phyloP scores from a whole-genome alignment of 1,284 basidiomycete species.

The Ceratobasidium sp. region DNA sequence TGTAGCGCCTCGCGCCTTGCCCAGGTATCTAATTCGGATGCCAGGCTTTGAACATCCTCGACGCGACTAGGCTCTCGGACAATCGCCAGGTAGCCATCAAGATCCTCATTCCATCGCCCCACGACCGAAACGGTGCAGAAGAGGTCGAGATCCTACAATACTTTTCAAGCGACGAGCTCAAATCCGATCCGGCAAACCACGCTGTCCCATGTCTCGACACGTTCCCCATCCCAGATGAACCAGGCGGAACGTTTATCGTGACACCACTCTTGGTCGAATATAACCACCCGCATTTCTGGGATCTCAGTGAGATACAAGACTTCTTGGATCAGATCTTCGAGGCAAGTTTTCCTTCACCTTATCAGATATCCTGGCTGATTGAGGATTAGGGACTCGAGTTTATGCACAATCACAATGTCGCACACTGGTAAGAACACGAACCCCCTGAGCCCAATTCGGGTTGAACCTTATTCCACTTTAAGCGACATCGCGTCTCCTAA shows the following conservation, averaged over 20 bases:
- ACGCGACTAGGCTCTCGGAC: slow-evolving; percentile 19
- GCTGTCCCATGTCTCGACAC: slow-evolving; percentile 20
- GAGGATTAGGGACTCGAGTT: slow-evolving; percentile 8
- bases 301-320: slow-evolving; percentile 24
- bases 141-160: slow-evolving; percentile 21
- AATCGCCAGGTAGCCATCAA: slow-evolving; percentile 19
- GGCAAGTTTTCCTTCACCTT: background rate
- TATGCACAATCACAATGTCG: slow-evolving; percentile 1
- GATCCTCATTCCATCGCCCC: slow-evolving; percentile 4
- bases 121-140: slow-evolving; percentile 24
- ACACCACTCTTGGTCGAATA: slow-evolving; percentile 27
- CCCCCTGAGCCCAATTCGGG: background rate
- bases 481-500: slow-evolving; percentile 32
- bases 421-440: slow-evolving; percentile 6
- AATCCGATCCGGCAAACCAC: slow-evolving; percentile 17
- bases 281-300: slow-evolving; percentile 15
- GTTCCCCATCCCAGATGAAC: slow-evolving; percentile 15
- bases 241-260: slow-evolving; percentile 12
- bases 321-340: slow-evolving; percentile 36
- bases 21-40: background rate
- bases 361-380: background rate
- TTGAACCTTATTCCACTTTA: background rate
- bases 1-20: no score
- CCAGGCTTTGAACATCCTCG: slow-evolving; percentile 11
- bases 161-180: slow-evolving; percentile 10